Base-by-base conservation (phyloP, 768 basidiomycete species). In the Clitopilus hobsonii region DNA sequence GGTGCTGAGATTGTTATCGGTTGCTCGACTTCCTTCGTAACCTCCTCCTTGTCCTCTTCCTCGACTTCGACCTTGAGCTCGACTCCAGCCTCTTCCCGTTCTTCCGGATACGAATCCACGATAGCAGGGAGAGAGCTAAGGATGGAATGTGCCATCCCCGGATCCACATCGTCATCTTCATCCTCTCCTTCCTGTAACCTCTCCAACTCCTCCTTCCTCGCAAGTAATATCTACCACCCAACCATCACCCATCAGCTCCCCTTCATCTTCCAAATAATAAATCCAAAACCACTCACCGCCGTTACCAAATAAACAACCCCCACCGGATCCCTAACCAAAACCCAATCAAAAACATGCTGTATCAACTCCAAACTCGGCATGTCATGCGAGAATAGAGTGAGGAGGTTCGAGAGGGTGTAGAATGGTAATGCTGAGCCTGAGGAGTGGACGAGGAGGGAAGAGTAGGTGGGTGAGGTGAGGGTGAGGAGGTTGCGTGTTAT, bases 321-420 rank as follows among this genome's bases (percentile, higher is more conserved):
- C 25, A 94, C 81, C 8, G 94, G 94, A 23, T 91, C 91, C 29
- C 94, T 79, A 58, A 84, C 83, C 11, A 98, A 72, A 8, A 97
- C 71, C 65, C 86, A 98, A 69, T 98, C 94, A 68, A 96, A 98
- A 48, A 94, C 83, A 58, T 94, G 88, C 65, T 96, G 94, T 24
- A 94, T 89, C 32, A 94, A 84, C 4, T 88, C 81, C n/a, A 96
- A 79, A 1, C 89, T 90, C 6, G 94, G 91, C 54, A 94, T 80
- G 61, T 97, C 94, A 67, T 98, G 94, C 10, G 94, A 85, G 72
- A 98, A 94, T 26, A 96, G 79, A 0, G 94, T 96, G 28, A 98
- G 75, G 27, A 97, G 82, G 70, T 94, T 91, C 3, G 93, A 91
- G 16, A 98, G 80, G 0, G 94, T 91, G 65, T 88, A 91, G 65